Percentiles rank a stretch among this genome's conserved stretches.
Conservation (phyloP, 768 basidiomycete species). For the Macrocybe gigantea region DNA sequence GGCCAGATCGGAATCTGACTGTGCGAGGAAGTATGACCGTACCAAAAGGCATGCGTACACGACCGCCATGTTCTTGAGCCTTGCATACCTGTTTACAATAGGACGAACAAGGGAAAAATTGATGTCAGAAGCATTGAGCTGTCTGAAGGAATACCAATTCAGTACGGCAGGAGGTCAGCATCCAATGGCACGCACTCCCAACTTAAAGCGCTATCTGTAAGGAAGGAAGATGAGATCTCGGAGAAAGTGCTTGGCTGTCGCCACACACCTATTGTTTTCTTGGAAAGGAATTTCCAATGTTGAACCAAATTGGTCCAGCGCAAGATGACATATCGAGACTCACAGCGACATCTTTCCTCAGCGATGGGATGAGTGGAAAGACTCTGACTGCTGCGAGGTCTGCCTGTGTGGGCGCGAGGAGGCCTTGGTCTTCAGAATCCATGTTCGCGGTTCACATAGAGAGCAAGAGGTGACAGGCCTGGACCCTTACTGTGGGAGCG, state of each 20-base stretch:
- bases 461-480: conserved; percentile 12
- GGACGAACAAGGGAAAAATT: conserved; percentile 78
- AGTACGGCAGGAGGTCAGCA: too few species aligned
- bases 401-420: conserved; percentile 53
- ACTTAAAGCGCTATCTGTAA: conserved; percentile 60
- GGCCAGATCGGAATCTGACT: conserved; percentile 66
- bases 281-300: conserved; percentile 11
- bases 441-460: conserved; percentile 13
- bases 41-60: conserved; percentile 77
- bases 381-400: conserved; percentile 61
- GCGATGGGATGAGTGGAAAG: conserved; percentile 72
- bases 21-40: conserved; percentile 70
- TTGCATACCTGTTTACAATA: conserved; percentile 72
- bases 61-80: conserved; percentile 65
- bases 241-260: conserved; percentile 5
- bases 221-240: conserved; percentile 9
- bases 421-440: conserved; percentile 37
- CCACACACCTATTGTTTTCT: conserved; percentile 40
- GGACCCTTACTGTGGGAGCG: too few species aligned
- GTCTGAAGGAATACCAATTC: conserved; percentile 31
- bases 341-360: conserved; percentile 68
- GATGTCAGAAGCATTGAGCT: conserved; percentile 77
- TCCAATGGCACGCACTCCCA: conserved; percentile 60
- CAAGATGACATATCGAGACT: conserved; percentile 18
- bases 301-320: conserved; percentile 11